phyloP scores from a whole-genome alignment of 768 basidiomycete genomes.

The Hypholoma fasciculare region DNA sequence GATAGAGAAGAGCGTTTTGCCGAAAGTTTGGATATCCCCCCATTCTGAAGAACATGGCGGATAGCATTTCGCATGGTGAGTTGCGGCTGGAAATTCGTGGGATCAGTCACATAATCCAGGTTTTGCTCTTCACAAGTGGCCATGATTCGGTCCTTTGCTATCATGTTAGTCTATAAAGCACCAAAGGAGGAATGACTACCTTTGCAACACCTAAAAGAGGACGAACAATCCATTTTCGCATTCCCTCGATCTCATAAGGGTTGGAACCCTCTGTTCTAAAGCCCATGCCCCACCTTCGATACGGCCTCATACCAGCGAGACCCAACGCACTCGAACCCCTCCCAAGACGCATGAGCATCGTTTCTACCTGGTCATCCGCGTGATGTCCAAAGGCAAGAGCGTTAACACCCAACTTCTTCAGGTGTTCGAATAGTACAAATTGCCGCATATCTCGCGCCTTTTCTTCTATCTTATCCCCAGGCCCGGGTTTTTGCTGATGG shows the following conservation, averaged over 20 bases:
- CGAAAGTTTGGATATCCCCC: background rate
- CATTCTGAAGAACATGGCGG: conserved; percentile 37
- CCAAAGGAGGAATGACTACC: conserved; percentile 36
- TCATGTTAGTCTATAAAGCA: background rate
- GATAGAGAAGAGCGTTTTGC: conserved; percentile 8
- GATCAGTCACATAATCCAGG: conserved; percentile 63
- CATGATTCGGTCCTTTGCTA: conserved; percentile 70
- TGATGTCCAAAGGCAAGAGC: conserved; percentile 74
- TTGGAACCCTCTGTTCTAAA: conserved; percentile 29
- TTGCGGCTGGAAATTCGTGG: conserved; percentile 74
- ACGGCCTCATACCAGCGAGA: conserved; percentile 65
- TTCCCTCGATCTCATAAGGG: conserved; percentile 53
- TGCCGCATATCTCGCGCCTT: conserved; percentile 63
- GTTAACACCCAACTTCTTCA: conserved; percentile 37
- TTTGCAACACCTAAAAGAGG: conserved; percentile 71
- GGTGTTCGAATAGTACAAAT: conserved; percentile 26
- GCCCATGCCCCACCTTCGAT: conserved; percentile 84
- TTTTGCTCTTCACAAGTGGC: conserved; percentile 70
- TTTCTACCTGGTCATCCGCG: conserved; percentile 84
- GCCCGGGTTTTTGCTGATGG: conserved; percentile 47
- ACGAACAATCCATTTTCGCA: conserved; percentile 69
- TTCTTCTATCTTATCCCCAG: conserved; percentile 47
- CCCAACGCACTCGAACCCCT: conserved; percentile 57
- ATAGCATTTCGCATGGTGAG: conserved; percentile 74
- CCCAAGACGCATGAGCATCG: conserved; percentile 67